phyloP scores from a whole-genome alignment of 139 green algal genomes.

The Ulvella scutata region DNA sequence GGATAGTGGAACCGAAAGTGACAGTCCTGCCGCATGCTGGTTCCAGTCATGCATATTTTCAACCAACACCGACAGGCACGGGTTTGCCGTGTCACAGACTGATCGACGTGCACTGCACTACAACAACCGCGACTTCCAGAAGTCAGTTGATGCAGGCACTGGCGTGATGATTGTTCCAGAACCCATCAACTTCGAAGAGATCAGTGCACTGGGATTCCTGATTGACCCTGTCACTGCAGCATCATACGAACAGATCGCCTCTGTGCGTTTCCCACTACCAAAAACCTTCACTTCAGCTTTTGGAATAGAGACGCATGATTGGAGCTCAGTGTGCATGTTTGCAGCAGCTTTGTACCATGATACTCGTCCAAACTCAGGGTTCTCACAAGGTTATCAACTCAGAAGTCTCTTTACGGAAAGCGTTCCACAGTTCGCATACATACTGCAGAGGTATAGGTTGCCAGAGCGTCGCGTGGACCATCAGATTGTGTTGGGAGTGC shows the following conservation, averaged over 20 bases:
- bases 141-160: neutral
- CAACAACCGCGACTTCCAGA: neutral
- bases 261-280: neutral
- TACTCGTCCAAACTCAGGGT: no score
- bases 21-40: neutral
- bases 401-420: no score
- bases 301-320: no score
- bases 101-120: neutral
- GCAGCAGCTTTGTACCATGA: no score
- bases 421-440: no score
- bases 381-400: no score
- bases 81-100: neutral
- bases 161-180: neutral
- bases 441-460: no score
- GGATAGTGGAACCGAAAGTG: neutral
- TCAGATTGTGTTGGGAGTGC: no score
- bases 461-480: no score
- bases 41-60: conserved; percentile 2
- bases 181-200: neutral
- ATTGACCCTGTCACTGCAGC: neutral
- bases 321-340: no score
- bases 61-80: neutral
- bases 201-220: neutral
- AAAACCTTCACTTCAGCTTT: no score
- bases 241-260: neutral